Conservation (phyloP, 768 basidiomycete species). For the Kwoniella sp. region DNA sequence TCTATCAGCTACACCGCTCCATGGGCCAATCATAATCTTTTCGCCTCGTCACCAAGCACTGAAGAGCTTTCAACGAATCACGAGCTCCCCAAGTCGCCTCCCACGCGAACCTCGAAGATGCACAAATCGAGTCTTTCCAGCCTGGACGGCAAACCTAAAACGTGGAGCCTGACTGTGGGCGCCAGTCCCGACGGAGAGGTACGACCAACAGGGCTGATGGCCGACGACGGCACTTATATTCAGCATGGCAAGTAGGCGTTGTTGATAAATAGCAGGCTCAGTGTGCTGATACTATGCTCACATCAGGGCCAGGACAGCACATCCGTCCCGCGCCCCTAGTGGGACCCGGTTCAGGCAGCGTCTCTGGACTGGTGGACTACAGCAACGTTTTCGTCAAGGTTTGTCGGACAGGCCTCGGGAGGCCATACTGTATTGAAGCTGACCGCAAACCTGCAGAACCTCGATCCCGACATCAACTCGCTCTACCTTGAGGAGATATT, state of each 20-base stretch:
- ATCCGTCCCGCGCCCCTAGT: slow-evolving; percentile 31
- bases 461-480: slow-evolving; percentile 41
- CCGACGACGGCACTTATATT: slow-evolving; percentile 32
- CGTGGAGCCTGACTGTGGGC: slow-evolving; percentile 29
- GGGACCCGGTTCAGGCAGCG: slow-evolving; percentile 35
- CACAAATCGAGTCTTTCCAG: slow-evolving; percentile 4
- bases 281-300: neutral
- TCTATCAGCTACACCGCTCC: slow-evolving; percentile 15
- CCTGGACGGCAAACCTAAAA: slow-evolving; percentile 10
- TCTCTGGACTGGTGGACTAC: slow-evolving; percentile 38
- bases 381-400: slow-evolving; percentile 42
- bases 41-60: no score
- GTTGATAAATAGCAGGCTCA: neutral
- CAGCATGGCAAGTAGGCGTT: slow-evolving; percentile 34
- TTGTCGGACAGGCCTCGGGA: neutral
- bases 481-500: slow-evolving; percentile 30
- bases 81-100: no score
- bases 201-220: slow-evolving; percentile 23
- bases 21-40: slow-evolving; percentile 31
- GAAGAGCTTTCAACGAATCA: no score
- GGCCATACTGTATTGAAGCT: neutral
- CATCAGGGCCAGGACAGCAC: slow-evolving; percentile 37
- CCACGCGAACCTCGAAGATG: no score
- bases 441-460: slow-evolving; percentile 19
- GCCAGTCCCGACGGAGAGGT: slow-evolving; percentile 24